A percentile compares a stretch with the other conserved stretches of the same genome.
Evolutionary conservation across 2,329 filamentous ascomycete species (phyloP).

Genomic region (Furcasterigmium furcatum): DNA sequence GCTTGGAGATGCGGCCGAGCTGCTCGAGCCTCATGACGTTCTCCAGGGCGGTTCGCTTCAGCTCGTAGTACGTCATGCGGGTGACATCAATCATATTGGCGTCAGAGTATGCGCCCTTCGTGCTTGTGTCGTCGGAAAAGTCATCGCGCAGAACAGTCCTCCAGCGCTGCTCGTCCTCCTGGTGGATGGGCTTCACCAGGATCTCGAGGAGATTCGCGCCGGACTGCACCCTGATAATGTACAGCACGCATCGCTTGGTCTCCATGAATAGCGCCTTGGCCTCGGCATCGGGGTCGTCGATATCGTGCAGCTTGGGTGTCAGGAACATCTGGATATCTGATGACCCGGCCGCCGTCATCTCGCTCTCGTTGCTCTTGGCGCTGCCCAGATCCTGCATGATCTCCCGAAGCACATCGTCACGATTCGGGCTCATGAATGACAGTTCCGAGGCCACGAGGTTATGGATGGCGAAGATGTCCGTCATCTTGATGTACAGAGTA

Average conservation of each 20-base stretch:
- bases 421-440: constrained; percentile 68
- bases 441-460: constrained; percentile 81
- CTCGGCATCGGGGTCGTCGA: constrained; percentile 90
- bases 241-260: constrained; percentile 93
- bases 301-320: constrained; percentile 83
- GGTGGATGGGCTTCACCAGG: constrained; percentile 80
- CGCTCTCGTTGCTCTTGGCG: constrained; percentile 93
- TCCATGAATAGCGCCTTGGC: constrained; percentile 95
- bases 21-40: constrained; percentile 90
- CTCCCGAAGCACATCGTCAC: constrained; percentile 86
- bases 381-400: constrained; percentile 92
- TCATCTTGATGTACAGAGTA: constrained; percentile 98
- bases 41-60: constrained; percentile 90
- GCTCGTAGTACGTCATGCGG: constrained; percentile 82
- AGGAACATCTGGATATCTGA: constrained; percentile 89
- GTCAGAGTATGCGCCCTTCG: constrained; percentile 85
- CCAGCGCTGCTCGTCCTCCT: constrained; percentile 91
- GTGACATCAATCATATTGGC: constrained; percentile 86
- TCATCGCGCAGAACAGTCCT: constrained; percentile 77
- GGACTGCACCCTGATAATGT: constrained; percentile 95
- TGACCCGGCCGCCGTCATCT: constrained; percentile 82
- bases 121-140: constrained; percentile 63
- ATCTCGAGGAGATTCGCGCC: constrained; percentile 93
- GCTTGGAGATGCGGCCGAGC: constrained; percentile 79
- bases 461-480: constrained; percentile 95